Percentiles rank a stretch among this genome's conserved stretches.
These are phyloP conservation scores for Tetradesmus lagerheimii DNA, from an alignment of 139 green algal species.

Conservation along the genomic window DNA sequence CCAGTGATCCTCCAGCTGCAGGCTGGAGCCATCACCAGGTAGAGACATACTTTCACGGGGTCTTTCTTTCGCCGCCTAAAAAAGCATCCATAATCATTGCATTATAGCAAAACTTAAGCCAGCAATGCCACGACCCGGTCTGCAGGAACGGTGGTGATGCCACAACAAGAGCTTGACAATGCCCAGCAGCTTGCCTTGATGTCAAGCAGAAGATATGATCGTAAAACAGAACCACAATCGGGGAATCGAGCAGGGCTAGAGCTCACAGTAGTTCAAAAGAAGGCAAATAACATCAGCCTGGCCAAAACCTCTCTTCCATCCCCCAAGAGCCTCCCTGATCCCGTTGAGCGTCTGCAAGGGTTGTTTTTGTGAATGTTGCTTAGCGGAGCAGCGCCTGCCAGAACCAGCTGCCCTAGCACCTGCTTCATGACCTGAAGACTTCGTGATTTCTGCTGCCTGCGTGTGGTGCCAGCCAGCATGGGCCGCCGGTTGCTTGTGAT, in stretches of 20 bases:
- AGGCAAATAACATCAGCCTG: not conserved
- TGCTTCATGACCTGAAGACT: not conserved
- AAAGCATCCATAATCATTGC: conserved; percentile 15
- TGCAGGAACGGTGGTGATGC: not conserved
- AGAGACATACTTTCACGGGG: not conserved
- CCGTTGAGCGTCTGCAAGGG: not conserved
- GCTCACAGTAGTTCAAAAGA: not conserved
- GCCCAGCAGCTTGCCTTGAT: not conserved
- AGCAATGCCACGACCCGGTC: not conserved
- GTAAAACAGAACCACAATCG: not conserved
- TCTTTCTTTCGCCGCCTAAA: not conserved
- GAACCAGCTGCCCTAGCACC: not conserved
- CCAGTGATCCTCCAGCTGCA: conserved; percentile 66
- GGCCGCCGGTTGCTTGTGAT: not conserved
- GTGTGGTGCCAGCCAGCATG: not conserved
- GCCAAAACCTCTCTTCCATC: not conserved
- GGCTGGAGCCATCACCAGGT: not conserved
- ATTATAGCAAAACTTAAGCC: not conserved
- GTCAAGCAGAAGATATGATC: not conserved
- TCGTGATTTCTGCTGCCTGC: not conserved
- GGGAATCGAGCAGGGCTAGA: not conserved
- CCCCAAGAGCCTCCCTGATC: not conserved
- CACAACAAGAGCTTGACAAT: not conserved
- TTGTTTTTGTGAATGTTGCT: no score
- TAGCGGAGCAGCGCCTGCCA: no score